Percentiles rank a stretch among this genome's conserved stretches.
phyloP scores from a whole-genome alignment of 225 moss, liverwort and hornwort species.

The Asterella californica region DNA sequence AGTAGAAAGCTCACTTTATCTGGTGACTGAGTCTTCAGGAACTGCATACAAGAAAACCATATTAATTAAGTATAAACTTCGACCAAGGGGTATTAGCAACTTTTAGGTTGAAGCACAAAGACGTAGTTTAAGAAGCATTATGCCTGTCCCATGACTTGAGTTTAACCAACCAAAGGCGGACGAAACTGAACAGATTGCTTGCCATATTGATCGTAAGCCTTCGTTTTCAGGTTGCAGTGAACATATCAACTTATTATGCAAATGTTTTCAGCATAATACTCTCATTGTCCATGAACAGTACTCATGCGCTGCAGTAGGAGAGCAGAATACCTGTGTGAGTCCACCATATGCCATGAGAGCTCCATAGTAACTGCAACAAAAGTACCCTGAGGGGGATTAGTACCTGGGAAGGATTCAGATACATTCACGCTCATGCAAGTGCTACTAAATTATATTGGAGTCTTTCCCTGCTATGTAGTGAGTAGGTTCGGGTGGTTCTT shows the following conservation, averaged over 20 bases:
- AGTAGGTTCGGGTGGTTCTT: background rate
- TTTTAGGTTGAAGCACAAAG: no score
- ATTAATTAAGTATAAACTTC: background rate
- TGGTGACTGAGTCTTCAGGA: constrained; percentile 79
- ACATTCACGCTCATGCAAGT: background rate
- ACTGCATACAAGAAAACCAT: constrained; percentile 40
- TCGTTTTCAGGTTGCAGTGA: background rate
- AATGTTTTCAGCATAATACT: background rate
- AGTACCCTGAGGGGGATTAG: background rate
- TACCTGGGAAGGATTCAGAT: background rate
- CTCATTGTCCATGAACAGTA: background rate
- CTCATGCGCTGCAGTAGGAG: background rate
- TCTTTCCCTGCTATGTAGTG: background rate
- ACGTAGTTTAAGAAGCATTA: background rate
- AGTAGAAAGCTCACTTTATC: constrained; percentile 65
- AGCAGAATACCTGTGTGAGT: constrained; percentile 57
- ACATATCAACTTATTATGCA: background rate
- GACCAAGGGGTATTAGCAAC: background rate
- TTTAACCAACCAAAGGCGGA: background rate
- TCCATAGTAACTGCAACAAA: constrained; percentile 67
- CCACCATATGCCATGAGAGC: constrained; percentile 77
- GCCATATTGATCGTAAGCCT: background rate
- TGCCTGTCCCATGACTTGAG: background rate
- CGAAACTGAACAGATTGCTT: background rate
- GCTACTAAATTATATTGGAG: background rate